Evolutionary conservation across 2,329 filamentous ascomycete genomes (phyloP), one percentile per base, ranked within the genome.

Genomic region (Aspergillus fumigatus): DNA sequence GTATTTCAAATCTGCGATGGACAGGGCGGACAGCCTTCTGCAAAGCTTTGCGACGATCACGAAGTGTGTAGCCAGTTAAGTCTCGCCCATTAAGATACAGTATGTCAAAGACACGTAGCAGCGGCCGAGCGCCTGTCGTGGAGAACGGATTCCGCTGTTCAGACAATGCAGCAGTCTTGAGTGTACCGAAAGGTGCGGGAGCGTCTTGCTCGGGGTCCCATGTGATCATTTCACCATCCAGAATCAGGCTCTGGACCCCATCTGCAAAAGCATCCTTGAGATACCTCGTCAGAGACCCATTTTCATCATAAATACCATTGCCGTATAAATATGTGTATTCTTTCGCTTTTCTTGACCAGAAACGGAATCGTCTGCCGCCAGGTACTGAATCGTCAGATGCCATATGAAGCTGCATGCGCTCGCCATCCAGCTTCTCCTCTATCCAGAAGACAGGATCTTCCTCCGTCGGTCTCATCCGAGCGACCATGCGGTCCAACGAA

Each of bases 171-270:
- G 92, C 93, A 1, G 91, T 93, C 75, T 99, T 99, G 50, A 99
- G 80, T 0, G 90, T 95, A 7, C 94, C 94, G 71, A 99, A 99
- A 0, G 88, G 86, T 17, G 96, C 88, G 52, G 94, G 89, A 54
- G 88, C 88, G 75, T 96, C 89, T 51, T 89, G 80, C 48, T 88
- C 85, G 59, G 92, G 89, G 69, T 97, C 91, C 94, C 94, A 99
- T 0, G 92, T 96, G 56, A 99, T 92, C 94, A 99, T 99, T 72
- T 99, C 94, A 9, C 94, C 94, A 66, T 99, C 94, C 0, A 99
- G 80, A 51, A 99, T 96, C 62, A 96, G 82, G 68, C 90, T 97
- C 17, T 87, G 82, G 0, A 97, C 91, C 1, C 87, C 86, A 0
- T 85, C 77, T 2, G 86, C 80, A 70, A 99, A 97, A 0, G 90